Percentiles rank a stretch among this genome's conserved stretches.
phyloP scores from a whole-genome alignment of 257 asterid genomes.

The Paulownia fortunei region DNA sequence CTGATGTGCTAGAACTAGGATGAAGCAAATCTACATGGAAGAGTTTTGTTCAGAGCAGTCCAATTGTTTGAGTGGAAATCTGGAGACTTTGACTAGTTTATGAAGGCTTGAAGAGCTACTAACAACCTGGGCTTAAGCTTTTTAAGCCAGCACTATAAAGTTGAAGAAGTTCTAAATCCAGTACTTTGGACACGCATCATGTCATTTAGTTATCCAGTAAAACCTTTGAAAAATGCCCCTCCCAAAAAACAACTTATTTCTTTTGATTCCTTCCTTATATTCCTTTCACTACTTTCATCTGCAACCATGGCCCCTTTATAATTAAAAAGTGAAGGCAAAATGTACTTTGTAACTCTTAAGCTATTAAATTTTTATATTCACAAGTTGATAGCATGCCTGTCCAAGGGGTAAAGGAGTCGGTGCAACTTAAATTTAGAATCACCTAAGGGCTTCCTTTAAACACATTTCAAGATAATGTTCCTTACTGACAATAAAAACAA shows the following conservation, averaged over 20 bases:
- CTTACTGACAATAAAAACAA: constrained; percentile 5
- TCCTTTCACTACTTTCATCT: neutral
- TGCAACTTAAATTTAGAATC: neutral
- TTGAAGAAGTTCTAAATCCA: neutral
- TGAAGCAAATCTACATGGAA: neutral
- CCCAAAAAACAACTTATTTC: neutral
- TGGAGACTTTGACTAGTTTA: neutral
- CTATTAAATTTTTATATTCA: neutral
- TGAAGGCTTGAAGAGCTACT: constrained; percentile 4
- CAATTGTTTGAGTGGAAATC: neutral
- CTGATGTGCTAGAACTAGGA: neutral
- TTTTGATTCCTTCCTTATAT: neutral
- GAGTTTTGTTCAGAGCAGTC: neutral
- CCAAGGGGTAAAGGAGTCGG: neutral
- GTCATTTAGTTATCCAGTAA: neutral
- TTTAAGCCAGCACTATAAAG: neutral
- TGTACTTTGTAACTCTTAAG: neutral
- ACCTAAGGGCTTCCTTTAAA: neutral
- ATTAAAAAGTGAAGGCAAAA: neutral
- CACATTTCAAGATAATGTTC: constrained; percentile 6
- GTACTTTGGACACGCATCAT: neutral
- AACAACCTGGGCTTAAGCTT: neutral
- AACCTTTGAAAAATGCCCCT: neutral
- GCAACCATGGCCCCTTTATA: neutral
- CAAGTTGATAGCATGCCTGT: neutral